Conservation (phyloP, 345 rosid species). For the Punica granatum region DNA sequence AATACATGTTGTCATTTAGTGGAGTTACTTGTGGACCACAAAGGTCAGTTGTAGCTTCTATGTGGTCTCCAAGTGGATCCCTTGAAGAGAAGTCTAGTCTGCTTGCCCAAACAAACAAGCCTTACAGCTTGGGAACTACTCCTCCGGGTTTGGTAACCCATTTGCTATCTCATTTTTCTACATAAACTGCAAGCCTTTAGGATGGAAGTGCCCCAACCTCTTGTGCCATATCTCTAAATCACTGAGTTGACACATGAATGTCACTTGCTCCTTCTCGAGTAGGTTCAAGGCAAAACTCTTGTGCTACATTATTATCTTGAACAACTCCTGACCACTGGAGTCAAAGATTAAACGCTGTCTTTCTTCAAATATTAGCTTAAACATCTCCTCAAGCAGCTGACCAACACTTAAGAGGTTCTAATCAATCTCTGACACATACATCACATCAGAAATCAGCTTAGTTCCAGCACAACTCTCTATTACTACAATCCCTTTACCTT, state of each 20-base stretch:
- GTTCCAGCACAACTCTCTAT: not conserved
- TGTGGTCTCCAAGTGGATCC: not conserved
- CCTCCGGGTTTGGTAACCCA: not conserved
- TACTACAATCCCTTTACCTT: not conserved
- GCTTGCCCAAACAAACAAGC: not conserved
- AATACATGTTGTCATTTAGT: not conserved
- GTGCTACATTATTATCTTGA: not conserved
- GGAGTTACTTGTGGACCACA: not conserved
- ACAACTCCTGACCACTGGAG: not conserved
- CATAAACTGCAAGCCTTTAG: not conserved
- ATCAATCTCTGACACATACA: slow-evolving; percentile 10
- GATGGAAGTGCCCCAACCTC: not conserved
- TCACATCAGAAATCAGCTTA: slow-evolving; percentile 5
- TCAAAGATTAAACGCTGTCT: not conserved
- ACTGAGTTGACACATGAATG: not conserved
- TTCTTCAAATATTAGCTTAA: not conserved
- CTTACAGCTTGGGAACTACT: not conserved
- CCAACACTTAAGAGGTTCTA: slow-evolving; percentile 15
- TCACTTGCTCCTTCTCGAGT: not conserved
- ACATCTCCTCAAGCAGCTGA: not conserved
- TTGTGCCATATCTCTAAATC: not conserved
- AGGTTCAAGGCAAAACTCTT: not conserved
- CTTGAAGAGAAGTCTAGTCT: not conserved
- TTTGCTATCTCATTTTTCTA: not conserved
- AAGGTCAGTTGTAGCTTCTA: not conserved